phyloP scores from a whole-genome alignment of 139 green algal genomes.

The Coccomyxa sp. region DNA sequence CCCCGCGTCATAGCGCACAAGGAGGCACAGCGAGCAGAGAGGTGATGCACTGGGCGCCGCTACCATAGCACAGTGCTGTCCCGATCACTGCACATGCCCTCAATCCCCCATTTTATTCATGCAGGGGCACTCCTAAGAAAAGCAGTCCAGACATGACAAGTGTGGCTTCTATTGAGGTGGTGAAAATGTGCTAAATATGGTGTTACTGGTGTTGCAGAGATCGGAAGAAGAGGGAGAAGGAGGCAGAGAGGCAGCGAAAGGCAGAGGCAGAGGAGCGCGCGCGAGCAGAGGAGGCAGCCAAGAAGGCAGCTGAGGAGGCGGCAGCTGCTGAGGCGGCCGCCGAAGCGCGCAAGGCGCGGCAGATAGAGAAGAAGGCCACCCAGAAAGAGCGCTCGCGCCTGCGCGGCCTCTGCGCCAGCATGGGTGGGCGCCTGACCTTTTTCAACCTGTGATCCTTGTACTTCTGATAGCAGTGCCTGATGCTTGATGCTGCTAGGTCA shows the following conservation, averaged over 20 bases:
- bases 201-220: slow-evolving; percentile 9
- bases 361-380: slow-evolving; percentile 78
- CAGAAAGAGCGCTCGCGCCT: slow-evolving; percentile 79
- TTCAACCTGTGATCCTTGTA: not conserved
- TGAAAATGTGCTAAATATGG: too few relatives aligned
- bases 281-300: slow-evolving; percentile 35
- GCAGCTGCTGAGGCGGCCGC: slow-evolving; percentile 30
- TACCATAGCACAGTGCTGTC: too few relatives aligned
- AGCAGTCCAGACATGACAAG: too few relatives aligned
- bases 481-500: not conserved
- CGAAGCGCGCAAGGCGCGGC: slow-evolving; percentile 57
- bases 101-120: too few relatives aligned
- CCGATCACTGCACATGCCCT: too few relatives aligned
- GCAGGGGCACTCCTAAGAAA: too few relatives aligned
- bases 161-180: too few relatives aligned
- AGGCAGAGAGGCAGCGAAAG: slow-evolving; percentile 44
- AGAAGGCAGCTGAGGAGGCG: slow-evolving; percentile 31
- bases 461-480: not conserved
- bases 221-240: slow-evolving; percentile 66
- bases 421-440: not conserved
- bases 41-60: slow-evolving; percentile 21
- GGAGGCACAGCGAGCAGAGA: slow-evolving; percentile 67
- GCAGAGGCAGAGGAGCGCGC: slow-evolving; percentile 43
- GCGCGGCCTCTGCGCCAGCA: slow-evolving; percentile 25
- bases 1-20: slow-evolving; percentile 66